Base-by-base conservation (phyloP, 2,329 filamentous ascomycete genomes). In the Hymenoscyphus albidus region DNA sequence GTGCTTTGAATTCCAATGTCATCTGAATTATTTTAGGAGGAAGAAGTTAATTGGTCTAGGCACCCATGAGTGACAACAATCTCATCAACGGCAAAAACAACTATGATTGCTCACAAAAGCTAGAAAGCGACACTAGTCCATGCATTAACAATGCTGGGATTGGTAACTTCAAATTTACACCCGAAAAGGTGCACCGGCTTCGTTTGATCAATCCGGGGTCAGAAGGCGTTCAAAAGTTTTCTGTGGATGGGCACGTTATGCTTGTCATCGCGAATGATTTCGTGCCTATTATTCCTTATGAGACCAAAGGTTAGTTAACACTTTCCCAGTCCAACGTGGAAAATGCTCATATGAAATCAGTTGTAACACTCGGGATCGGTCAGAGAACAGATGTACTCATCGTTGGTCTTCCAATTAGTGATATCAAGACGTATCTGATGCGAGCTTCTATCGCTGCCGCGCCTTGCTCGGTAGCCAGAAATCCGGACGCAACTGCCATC, bases 181-280 rank as follows among this genome's bases (percentile, higher is more conserved):
- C 59, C 6, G 79, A 78, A 12, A 77, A 75, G 14, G 77, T 75
- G 2, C 80, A 83, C 63, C 77, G 78, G 22, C 66, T 84, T 42
- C 73, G 81, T 1, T 70, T 84, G 3, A 74, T 83, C 61, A 83
- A 83, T 68, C 75, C 73, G 22, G 81, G 67, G 70, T 74, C 86
- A 10, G 67, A 68, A 44, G 76, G 74, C 1, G 67, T 71, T 4
- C 84, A 83, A 76, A 80, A 82, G 3, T 71, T 79, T 2, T 72
- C 80, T 1, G 77, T 76, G 18, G 80, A 85, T 59, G 81, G 80
- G 1, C 71, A 81, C 61, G 85, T 81, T 12, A 70, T 85, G 1
- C 88, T 87, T 0, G 84, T 82, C 5, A 79, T 91, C 58, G 88
- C 88, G 76, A 91, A 90, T 72, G 80, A 88, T 56, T 73, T 80